phyloP scores from a whole-genome alignment of 2,329 filamentous ascomycete genomes.

The Fusarium cyanostomum region DNA sequence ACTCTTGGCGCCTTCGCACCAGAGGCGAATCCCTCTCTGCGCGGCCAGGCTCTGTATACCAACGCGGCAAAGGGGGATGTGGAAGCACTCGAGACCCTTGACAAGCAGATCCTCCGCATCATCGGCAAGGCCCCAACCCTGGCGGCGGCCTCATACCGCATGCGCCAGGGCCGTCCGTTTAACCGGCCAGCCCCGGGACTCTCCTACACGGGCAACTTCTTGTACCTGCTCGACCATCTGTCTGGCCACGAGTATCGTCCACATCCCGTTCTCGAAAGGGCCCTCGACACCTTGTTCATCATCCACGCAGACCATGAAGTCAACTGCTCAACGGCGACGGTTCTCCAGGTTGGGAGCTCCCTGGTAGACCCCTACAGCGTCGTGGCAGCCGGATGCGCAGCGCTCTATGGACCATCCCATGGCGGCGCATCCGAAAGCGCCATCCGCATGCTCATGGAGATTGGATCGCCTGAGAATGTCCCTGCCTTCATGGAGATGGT shows the following conservation, averaged over 20 bases:
- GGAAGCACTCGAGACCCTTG: conserved; percentile 54
- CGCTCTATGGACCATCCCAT: conserved; percentile 65
- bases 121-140: conserved; percentile 62
- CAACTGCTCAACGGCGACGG: conserved; percentile 65
- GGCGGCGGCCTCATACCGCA: conserved; percentile 61
- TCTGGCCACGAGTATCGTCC: conserved; percentile 58
- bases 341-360: conserved; percentile 65
- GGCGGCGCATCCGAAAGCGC: conserved; percentile 68
- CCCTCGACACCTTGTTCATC: conserved; percentile 64
- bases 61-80: conserved; percentile 54
- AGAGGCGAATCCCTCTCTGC: conserved; percentile 60
- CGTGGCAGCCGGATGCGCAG: conserved; percentile 62
- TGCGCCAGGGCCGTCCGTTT: conserved; percentile 61
- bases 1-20: conserved; percentile 60
- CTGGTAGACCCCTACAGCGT: conserved; percentile 65
- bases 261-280: conserved; percentile 59
- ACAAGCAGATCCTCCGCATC: conserved; percentile 63
- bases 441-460: conserved; percentile 62
- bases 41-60: conserved; percentile 61
- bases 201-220: conserved; percentile 64
- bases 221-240: conserved; percentile 63
- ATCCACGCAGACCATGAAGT: conserved; percentile 69
- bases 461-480: conserved; percentile 61
- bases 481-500: conserved; percentile 60
- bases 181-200: conserved; percentile 58